These are phyloP conservation scores for Mucor indicus DNA, from an alignment of 371 early-diverging fungal species.

Conservation along the genomic window DNA sequence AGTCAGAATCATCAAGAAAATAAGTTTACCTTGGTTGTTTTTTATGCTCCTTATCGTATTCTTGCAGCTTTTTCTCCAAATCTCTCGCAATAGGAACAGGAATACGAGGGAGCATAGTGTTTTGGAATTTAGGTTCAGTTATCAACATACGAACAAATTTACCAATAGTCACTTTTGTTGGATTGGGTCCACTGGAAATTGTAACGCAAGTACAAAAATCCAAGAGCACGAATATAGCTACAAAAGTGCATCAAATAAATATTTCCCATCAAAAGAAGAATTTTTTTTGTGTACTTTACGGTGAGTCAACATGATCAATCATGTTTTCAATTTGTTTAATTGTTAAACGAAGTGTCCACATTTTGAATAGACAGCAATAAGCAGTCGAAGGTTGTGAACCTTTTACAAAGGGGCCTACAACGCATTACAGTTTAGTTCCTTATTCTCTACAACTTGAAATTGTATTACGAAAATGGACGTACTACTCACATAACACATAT, in stretches of 20 bases:
- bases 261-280: neutral
- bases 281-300: conserved; percentile 48
- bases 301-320: conserved; percentile 76
- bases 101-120: conserved; percentile 83
- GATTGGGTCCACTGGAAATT: conserved; percentile 62
- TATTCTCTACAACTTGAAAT: neutral
- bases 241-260: neutral
- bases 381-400: conserved; percentile 82
- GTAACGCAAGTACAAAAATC: conserved; percentile 82
- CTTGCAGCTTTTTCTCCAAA: conserved; percentile 62
- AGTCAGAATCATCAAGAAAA: neutral
- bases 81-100: conserved; percentile 82
- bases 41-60: conserved; percentile 43
- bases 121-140: conserved; percentile 67
- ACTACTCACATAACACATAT: conserved; percentile 19
- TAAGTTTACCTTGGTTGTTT: neutral
- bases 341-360: conserved; percentile 80
- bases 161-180: conserved; percentile 69
- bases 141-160: conserved; percentile 63
- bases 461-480: neutral
- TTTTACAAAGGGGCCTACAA: conserved; percentile 78
- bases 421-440: too few species aligned
- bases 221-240: conserved; percentile 80
- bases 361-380: conserved; percentile 82
- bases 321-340: conserved; percentile 76